Evolutionary conservation across 352 stramenopile genomes (phyloP), one percentile per base, ranked within the genome.

Genomic region (Albugo candida): DNA sequence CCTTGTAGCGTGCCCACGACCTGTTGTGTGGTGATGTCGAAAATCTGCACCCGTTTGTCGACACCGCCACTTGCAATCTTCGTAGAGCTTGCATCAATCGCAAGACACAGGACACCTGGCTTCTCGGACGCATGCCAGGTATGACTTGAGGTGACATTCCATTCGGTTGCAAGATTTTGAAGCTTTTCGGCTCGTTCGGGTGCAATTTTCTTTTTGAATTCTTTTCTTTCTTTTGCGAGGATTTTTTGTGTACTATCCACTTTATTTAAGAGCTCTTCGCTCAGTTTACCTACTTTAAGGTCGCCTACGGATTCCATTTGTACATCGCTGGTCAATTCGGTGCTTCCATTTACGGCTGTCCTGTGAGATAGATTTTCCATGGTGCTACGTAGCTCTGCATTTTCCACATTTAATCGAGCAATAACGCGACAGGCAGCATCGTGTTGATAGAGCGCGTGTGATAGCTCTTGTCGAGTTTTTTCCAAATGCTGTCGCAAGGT

Each of bases 381-480:
- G 14, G 24, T 31, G 24, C 24, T 31, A 42, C 69, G 68, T 14
- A 83, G 58, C 36, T 67, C 48, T 13, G 65, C 62, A 52, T 80
- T 81, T 43, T 86, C 93, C 21, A 65, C 66, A 41, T 84, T 83
- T 8, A 98, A 53, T 13, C 93, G 68, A 18, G 93, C 91, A 52
- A 98, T 94, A 18, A 98, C 93, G 51, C 91, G 76, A 45, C 94
- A 93, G 10, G 91, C 91, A 6, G 93, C 93, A 65, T 98, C 93
- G 60, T 97, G 92, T 68, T 98, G 91, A 67, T 97, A 97, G 46
- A 98, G 63, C 14, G 93, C 88, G 45, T 94, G 83, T 45, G 71
- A 91, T 6, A 98, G 69, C 60, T 98, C 93, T 48, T 88, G 70
- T 2, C 88, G 80, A n/a, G 92, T 96, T 52, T 95, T 87, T 60